phyloP scores from a whole-genome alignment of 805 yeast species.

The Nakazawaea laoshanensis region DNA sequence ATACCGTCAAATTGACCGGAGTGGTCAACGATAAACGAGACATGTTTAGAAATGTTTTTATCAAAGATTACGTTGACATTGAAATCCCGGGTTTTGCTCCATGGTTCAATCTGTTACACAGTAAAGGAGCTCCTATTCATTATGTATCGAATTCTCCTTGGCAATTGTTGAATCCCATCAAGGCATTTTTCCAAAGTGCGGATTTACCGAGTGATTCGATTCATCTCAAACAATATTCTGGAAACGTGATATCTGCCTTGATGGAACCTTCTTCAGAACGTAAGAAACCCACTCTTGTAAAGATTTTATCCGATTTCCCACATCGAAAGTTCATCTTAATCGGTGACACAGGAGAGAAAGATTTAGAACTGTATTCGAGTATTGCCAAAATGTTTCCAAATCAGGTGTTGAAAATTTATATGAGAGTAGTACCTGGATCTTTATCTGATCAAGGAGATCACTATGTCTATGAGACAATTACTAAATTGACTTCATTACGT shows the following conservation, averaged over 20 bases:
- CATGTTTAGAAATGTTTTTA: conserved; percentile 68
- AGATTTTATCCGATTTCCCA: conserved; percentile 67
- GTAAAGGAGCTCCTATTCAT: conserved; percentile 49
- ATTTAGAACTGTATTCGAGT: conserved; percentile 81
- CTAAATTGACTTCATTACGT: background rate
- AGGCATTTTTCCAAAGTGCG: conserved; percentile 44
- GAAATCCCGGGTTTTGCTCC: conserved; percentile 63
- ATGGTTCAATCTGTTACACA: conserved; percentile 55
- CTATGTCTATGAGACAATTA: conserved; percentile 12
- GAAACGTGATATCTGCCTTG: conserved; percentile 71
- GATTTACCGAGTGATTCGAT: conserved; percentile 74
- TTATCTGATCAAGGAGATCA: conserved; percentile 46
- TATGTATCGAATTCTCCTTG: conserved; percentile 96
- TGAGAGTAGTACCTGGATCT: conserved; percentile 67
- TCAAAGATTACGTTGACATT: conserved; percentile 59
- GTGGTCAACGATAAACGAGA: conserved; percentile 83
- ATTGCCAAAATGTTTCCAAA: conserved; percentile 55
- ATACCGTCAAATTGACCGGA: conserved; percentile 86
- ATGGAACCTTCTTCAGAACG: conserved; percentile 84
- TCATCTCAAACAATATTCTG: conserved; percentile 82
- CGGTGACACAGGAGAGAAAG: conserved; percentile 96
- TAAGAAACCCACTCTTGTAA: conserved; percentile 56
- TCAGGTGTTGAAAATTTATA: conserved; percentile 66
- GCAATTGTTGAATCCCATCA: conserved; percentile 63
- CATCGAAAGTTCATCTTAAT: conserved; percentile 69